Percentiles rank a stretch among this genome's conserved stretches.
Evolutionary conservation across 83 land plant genomes (phyloP).

Genomic region (Picea abies): DNA sequence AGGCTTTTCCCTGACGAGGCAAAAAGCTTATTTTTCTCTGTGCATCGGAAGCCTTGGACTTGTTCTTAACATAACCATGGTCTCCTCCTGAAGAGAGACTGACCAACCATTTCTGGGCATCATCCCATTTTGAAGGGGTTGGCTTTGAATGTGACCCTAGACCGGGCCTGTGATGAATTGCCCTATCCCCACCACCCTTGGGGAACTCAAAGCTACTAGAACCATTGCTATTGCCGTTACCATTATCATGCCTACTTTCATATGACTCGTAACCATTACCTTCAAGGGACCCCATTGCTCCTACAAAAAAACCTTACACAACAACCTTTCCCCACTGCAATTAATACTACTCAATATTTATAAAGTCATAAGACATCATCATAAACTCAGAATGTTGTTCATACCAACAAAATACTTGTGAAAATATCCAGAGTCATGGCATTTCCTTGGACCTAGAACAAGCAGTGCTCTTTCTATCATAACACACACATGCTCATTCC

Average conservation of each 20-base stretch:
- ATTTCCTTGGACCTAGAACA: not conserved
- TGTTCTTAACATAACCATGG: slow-evolving; percentile 10
- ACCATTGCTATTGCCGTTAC: slow-evolving; percentile 11
- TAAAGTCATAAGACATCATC: not conserved
- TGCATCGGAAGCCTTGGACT: slow-evolving; percentile 3
- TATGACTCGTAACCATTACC: not conserved
- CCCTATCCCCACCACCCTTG: slow-evolving; percentile 27
- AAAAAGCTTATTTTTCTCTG: slow-evolving; percentile 11
- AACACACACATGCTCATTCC: not conserved
- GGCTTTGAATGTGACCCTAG: slow-evolving; percentile 37
- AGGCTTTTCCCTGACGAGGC: slow-evolving; percentile 15
- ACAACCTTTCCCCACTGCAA: not conserved
- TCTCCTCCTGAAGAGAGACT: slow-evolving; percentile 30
- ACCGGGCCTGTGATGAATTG: slow-evolving; percentile 29
- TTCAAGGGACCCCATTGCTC: slow-evolving; percentile 12
- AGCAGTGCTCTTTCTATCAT: not conserved
- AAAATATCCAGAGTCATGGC: not conserved
- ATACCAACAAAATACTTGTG: too few relatives aligned
- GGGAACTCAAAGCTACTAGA: slow-evolving; percentile 42
- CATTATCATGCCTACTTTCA: not conserved
- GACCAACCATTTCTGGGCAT: slow-evolving; percentile 76
- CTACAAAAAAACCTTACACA: not conserved
- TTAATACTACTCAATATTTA: not conserved
- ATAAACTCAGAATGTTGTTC: too few relatives aligned
- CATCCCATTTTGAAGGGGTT: slow-evolving; percentile 79